Evolutionary conservation across 306 rosid genomes (phyloP).

Genomic region (Medicago truncatula): DNA sequence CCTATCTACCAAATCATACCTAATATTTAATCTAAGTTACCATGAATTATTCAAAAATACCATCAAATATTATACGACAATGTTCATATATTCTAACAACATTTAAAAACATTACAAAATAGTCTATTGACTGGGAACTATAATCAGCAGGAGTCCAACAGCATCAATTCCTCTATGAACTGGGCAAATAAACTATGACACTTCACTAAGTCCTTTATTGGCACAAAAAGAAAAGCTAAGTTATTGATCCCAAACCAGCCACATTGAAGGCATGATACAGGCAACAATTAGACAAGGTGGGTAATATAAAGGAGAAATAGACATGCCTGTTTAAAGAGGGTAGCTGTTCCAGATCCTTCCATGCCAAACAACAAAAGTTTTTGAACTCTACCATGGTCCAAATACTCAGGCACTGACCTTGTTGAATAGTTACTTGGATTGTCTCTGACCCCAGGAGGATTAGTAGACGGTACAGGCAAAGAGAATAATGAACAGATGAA

Average conservation of each 20-base stretch:
- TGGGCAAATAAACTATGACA: slow-evolving; percentile 12
- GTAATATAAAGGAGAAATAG: slow-evolving; percentile 35
- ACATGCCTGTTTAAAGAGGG: slow-evolving; percentile 85
- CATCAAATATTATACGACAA: not conserved
- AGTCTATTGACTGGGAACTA: slow-evolving; percentile 17
- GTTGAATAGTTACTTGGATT: slow-evolving; percentile 57
- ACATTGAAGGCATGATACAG: slow-evolving; percentile 18
- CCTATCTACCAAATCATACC: slow-evolving; percentile 5
- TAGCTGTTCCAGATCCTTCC: slow-evolving; percentile 92
- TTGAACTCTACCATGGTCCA: slow-evolving; percentile 81
- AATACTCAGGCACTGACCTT: slow-evolving; percentile 74
- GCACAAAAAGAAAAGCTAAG: not conserved
- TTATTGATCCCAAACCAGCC: slow-evolving; percentile 38
- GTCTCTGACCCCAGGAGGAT: slow-evolving; percentile 65
- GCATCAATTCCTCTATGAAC: slow-evolving; percentile 34
- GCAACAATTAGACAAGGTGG: slow-evolving; percentile 14
- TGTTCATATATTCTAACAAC: not conserved
- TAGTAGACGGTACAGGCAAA: slow-evolving; percentile 75
- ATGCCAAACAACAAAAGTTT: slow-evolving; percentile 84
- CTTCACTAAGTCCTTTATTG: slow-evolving; percentile 23
- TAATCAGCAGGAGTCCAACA: slow-evolving; percentile 29
- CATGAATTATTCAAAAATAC: not conserved
- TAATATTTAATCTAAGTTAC: not conserved
- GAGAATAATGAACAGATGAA: slow-evolving; percentile 81
- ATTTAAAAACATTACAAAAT: slow-evolving; percentile 35